Conservation (phyloP, 2,329 filamentous ascomycete species). For the Tolypocladium cylindrosporum region DNA sequence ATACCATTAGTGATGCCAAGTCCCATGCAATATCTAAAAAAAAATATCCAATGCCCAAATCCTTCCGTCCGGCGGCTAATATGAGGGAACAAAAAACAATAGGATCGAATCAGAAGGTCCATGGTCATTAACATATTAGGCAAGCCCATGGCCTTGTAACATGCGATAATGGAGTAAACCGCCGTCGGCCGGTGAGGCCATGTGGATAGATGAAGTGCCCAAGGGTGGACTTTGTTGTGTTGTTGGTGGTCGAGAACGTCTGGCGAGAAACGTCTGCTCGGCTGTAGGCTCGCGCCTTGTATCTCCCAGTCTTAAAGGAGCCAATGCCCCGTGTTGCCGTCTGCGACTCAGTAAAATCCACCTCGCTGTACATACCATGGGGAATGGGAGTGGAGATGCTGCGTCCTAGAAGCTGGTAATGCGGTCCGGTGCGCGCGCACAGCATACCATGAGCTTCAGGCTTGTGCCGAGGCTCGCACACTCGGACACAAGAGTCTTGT, state of each 20-base stretch:
- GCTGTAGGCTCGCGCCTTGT: not conserved
- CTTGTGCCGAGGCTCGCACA: conserved; percentile 81
- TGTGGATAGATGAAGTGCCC: not conserved
- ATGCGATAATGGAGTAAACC: not conserved
- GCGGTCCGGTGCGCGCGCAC: conserved; percentile 69
- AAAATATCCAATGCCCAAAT: not conserved
- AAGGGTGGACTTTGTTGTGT: not conserved
- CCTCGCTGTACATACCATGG: not conserved
- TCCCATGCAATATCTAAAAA: too few relatives aligned
- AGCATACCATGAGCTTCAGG: conserved; percentile 83
- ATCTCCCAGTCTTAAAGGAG: not conserved
- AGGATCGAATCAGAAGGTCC: not conserved
- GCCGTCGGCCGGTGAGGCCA: not conserved
- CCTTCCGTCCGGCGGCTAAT: not conserved
- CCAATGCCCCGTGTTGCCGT: not conserved
- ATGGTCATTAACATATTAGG: not conserved
- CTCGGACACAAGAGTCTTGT: conserved; percentile 66
- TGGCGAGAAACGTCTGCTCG: not conserved
- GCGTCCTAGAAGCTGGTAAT: conserved; percentile 34
- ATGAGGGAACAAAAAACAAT: not conserved
- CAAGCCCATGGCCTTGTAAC: not conserved
- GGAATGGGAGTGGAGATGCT: not conserved
- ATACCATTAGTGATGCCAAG: not conserved
- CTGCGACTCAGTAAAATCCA: not conserved
- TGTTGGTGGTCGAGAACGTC: not conserved